These are phyloP conservation scores for Phaeoacremonium minimum DNA, from an alignment of 2,329 filamentous ascomycete genomes.

Conservation along the genomic window DNA sequence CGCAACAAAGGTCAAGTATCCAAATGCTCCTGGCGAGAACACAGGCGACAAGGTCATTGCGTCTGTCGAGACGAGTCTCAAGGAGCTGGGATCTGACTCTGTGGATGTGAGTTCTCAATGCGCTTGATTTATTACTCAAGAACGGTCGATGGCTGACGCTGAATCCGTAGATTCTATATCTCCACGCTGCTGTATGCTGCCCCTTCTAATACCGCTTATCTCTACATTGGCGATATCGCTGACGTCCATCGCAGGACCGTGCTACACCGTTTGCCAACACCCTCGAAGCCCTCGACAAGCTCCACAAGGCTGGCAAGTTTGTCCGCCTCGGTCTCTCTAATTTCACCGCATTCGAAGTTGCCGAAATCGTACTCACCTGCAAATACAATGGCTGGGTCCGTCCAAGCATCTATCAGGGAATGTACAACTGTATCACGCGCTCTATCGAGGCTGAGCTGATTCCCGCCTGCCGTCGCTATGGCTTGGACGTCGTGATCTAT, in stretches of 20 bases:
- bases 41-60: slow-evolving; percentile 58
- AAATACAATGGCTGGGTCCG: slow-evolving; percentile 77
- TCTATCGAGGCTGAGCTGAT: slow-evolving; percentile 73
- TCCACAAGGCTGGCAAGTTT: slow-evolving; percentile 86
- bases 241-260: slow-evolving; percentile 35
- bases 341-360: slow-evolving; percentile 83
- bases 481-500: slow-evolving; percentile 74
- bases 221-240: slow-evolving; percentile 1
- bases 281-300: slow-evolving; percentile 69
- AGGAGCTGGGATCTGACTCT: slow-evolving; percentile 66
- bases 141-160: not conserved
- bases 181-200: slow-evolving; percentile 57
- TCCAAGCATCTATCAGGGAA: slow-evolving; percentile 80
- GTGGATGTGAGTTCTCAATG: slow-evolving; percentile 53
- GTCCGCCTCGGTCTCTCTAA: slow-evolving; percentile 76
- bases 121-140: not conserved
- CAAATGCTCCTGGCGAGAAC: slow-evolving; percentile 53
- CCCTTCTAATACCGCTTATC: slow-evolving; percentile 3
- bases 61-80: slow-evolving; percentile 63
- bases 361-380: slow-evolving; percentile 77
- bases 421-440: slow-evolving; percentile 80
- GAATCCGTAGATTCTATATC: slow-evolving; percentile 58
- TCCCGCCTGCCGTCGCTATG: slow-evolving; percentile 69
- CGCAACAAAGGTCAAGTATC: slow-evolving; percentile 66
- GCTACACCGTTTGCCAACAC: slow-evolving; percentile 75